phyloP scores from a whole-genome alignment of 306 rosid species.

The Arachis stenosperma region DNA sequence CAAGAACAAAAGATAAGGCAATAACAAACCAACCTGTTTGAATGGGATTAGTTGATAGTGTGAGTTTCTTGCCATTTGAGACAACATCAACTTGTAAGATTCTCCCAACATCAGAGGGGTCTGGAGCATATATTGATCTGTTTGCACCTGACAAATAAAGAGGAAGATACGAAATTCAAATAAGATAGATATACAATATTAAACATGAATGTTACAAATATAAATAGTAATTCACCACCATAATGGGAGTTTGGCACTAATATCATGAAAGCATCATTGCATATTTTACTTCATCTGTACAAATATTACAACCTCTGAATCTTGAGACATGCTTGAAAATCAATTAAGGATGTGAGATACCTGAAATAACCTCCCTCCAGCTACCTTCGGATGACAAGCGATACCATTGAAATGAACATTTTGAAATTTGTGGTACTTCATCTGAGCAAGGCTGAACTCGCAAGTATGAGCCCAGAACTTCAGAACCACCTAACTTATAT shows the following conservation, averaged over 20 bases:
- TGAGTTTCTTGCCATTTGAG: constrained; percentile 63
- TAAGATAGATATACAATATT: constrained; percentile 7
- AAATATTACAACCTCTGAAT: constrained; percentile 20
- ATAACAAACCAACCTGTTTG: constrained; percentile 71
- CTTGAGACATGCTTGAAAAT: constrained; percentile 28
- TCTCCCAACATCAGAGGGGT: constrained; percentile 93
- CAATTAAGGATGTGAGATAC: constrained; percentile 43
- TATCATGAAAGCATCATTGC: not conserved
- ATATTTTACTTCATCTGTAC: not conserved
- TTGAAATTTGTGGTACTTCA: constrained; percentile 61
- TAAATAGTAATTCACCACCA: constrained; percentile 17
- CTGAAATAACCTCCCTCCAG: constrained; percentile 86
- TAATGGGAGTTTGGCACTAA: not conserved
- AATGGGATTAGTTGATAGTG: constrained; percentile 71
- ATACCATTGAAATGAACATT: constrained; percentile 90
- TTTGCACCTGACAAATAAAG: constrained; percentile 64
- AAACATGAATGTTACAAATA: constrained; percentile 1
- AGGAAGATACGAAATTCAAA: constrained; percentile 10
- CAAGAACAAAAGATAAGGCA: constrained; percentile 5
- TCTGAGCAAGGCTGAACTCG: constrained; percentile 66
- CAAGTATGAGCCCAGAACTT: constrained; percentile 72
- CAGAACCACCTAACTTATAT: constrained; percentile 73
- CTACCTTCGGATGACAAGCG: constrained; percentile 83
- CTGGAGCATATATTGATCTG: constrained; percentile 76
- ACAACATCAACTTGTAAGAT: constrained; percentile 76